Base-by-base conservation (phyloP, 106 monocot species). In the Hemerocallis citrina region DNA sequence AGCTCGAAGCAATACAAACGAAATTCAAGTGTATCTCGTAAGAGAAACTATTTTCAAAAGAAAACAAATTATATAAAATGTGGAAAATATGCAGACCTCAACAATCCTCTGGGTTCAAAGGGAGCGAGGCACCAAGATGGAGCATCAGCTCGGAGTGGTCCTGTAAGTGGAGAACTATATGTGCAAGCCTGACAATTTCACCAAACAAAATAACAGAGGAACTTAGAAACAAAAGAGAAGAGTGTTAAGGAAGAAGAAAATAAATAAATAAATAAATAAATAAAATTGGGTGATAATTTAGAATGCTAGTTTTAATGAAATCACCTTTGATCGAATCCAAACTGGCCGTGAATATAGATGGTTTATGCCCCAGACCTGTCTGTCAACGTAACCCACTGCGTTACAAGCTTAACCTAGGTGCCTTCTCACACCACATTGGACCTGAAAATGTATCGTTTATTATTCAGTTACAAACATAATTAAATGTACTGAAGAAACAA, bases 31-130 rank as follows among this genome's bases (percentile, higher is more conserved):
- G 10, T 14, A 28, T 2, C 12, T 28, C 38, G 14, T 20, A 9
- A 24, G 41, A 35, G 2, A 29, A 68, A 35, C 22, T n/a, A n/a
- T 13, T 39, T n/a, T 2, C 0, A 25, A 29, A 22, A 67, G 23
- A 0, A 41, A 40, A 1, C 59, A 32, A 31, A 46, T 17, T 8
- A 2, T 31, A 21, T 43, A 32, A 6, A 19, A 1, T 7, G 5
- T 34, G 12, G 11, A 55, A 21, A 6, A 57, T 7, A 21, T 38
- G 30, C 30, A 51, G 27, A 89, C 89, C 89, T 89, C 65, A 89
- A 54, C 56, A 89, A 75, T 56, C 89, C 89, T 68, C 84, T 84
- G 9, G 89, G 89, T n/a, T 89, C 84, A 47, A 89, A 89, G 31
- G 89, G 84, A 72, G 68, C 83, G 63, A 84, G 80, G 52, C 89